A percentile compares a stretch with the other conserved stretches of the same genome.
Conservation (phyloP, 2,329 filamentous ascomycete genomes). For the Epichloe scottii region DNA sequence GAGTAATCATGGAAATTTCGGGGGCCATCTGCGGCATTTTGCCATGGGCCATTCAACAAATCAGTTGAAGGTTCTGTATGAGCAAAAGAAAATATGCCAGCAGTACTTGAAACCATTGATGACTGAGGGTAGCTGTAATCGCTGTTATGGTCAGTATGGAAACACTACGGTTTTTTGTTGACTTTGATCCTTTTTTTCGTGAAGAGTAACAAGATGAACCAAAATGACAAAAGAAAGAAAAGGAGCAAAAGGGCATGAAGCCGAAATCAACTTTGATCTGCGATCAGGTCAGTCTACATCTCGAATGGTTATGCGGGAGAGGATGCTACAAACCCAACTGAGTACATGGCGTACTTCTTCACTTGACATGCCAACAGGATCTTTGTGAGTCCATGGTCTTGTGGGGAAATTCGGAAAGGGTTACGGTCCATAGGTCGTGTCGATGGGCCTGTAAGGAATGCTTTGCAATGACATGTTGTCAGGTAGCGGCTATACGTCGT, state of each 20-base stretch:
- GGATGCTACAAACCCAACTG: slow-evolving; percentile 16
- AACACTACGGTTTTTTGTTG: slow-evolving; percentile 23
- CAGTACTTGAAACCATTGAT: slow-evolving; percentile 34
- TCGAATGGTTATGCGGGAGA: slow-evolving; percentile 8
- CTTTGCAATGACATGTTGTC: neutral
- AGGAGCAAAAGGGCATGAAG: slow-evolving; percentile 20
- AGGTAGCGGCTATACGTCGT: neutral
- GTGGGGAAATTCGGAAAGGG: neutral
- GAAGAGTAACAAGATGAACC: no score
- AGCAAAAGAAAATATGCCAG: slow-evolving; percentile 45
- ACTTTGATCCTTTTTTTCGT: neutral
- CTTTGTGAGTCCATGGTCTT: neutral
- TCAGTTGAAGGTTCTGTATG: slow-evolving; percentile 47
- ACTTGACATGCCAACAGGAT: neutral
- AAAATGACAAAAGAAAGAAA: neutral
- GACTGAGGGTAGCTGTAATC: slow-evolving; percentile 44
- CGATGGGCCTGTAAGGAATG: neutral
- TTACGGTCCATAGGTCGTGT: neutral
- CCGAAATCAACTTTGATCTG: slow-evolving; percentile 46
- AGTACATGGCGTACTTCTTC: slow-evolving; percentile 3
- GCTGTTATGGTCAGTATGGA: slow-evolving; percentile 46
- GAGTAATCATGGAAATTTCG: slow-evolving; percentile 45
- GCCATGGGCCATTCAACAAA: slow-evolving; percentile 43
- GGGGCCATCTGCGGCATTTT: slow-evolving; percentile 43
- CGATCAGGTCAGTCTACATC: slow-evolving; percentile 14